Base-by-base conservation (phyloP, 169 alveolate genomes). In the Amoebophrya sp. region DNA sequence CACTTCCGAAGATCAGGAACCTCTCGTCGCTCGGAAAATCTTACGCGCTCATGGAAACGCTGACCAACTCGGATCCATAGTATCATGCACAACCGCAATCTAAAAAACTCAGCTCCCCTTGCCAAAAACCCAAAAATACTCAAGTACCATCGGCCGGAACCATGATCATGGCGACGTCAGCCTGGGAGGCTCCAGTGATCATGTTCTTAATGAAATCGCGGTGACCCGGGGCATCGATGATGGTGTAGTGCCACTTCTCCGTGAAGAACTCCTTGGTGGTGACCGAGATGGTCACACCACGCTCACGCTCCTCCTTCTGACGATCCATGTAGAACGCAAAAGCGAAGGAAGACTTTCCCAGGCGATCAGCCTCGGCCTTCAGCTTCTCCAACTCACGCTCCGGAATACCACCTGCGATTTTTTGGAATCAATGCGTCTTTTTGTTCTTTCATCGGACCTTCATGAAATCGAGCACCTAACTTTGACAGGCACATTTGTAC, bases 201-300 rank as follows among this genome's bases (percentile, higher is more conserved):
- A 98, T 98, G 96, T 99, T 99, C 97, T 98, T 98, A 95, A 99
- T 98, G 97, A 98, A 99, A 95, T 98, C 99, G 92, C 99, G 96
- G 94, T 99, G 99, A 54, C 99, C 99, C 90, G 99, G 99, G 92
- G 99, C 99, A 96, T 98, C 99, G 94, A 98, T 98, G 95, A 98
- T 98, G 92, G 99, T 98, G 98, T 96, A 98, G 97, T 97, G 96
- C 95, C 95, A 97, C 93, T 97, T 97, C 55, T 96, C 97, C 90
- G 99, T 98, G 95, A 98, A 99, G 97, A 98, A 97, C 96, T 98
- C 96, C 99, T 99, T 96, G 94, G 97, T 96, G 91, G 99, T 97
- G 93, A 97, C 97, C 95, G 98, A 99, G 92, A 99, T 98, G 92
- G 99, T 98, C 94, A 98, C 97, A 96, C 99, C 99, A 94, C 99